Conservation (phyloP, 169 alveolate species). For the Eimeria acervulina region DNA sequence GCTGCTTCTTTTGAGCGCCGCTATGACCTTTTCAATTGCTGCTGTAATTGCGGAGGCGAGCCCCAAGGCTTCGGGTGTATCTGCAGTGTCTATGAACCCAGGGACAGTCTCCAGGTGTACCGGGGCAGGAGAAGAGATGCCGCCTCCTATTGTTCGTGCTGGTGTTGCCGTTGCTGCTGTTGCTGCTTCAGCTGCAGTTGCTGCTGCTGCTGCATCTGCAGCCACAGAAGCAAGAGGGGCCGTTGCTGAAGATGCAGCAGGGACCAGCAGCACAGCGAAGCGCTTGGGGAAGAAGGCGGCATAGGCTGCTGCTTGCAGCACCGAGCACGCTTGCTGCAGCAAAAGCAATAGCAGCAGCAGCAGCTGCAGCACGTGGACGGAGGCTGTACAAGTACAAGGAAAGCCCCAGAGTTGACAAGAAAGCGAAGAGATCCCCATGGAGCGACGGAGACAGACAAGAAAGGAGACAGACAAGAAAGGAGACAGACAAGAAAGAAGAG, state of each 20-base stretch:
- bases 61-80: slow-evolving; percentile 27
- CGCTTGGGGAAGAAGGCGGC: slow-evolving; percentile 6
- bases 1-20: background rate
- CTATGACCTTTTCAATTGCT: background rate
- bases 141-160: background rate
- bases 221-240: background rate
- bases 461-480: too few species aligned
- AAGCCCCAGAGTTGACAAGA: too few species aligned
- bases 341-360: background rate
- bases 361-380: background rate
- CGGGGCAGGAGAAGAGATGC: slow-evolving; percentile 31
- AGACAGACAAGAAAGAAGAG: too few species aligned
- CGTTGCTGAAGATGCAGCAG: background rate
- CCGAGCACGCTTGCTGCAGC: slow-evolving; percentile 14
- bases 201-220: background rate
- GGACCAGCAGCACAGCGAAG: slow-evolving; percentile 12
- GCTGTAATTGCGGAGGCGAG: slow-evolving; percentile 8
- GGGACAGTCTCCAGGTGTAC: slow-evolving; percentile 1
- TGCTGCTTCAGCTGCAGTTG: too few species aligned
- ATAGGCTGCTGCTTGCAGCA: slow-evolving; percentile 42
- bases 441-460: too few species aligned
- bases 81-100: background rate
- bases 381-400: too few species aligned
- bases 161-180: too few species aligned
- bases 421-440: too few species aligned